These are phyloP conservation scores for Saprolegnia parasitica DNA, from an alignment of 352 stramenopile species.

Conservation along the genomic window DNA sequence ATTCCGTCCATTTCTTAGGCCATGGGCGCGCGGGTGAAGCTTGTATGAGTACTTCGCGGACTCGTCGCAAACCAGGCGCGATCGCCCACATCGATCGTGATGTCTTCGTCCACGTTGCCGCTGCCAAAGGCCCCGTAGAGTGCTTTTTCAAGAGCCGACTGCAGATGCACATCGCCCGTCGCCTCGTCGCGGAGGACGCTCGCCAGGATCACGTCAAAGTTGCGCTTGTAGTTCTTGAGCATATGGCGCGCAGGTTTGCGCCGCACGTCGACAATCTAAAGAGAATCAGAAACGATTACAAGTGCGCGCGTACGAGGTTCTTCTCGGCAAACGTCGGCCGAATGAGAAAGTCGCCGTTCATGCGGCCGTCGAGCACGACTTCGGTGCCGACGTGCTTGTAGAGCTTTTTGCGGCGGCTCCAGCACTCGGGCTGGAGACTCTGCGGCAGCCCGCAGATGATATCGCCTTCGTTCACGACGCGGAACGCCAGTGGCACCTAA, in stretches of 20 bases:
- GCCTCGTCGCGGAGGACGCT: conserved; percentile 15
- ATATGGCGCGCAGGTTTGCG: conserved; percentile 21
- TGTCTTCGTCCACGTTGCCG: not conserved
- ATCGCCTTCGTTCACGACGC: conserved; percentile 33
- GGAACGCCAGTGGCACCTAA: conserved; percentile 25
- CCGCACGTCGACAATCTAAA: conserved; percentile 25
- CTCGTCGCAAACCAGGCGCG: not conserved
- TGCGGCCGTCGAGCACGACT: conserved; percentile 31
- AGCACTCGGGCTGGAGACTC: conserved; percentile 16
- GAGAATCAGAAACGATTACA: not conserved
- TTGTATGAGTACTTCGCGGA: not conserved
- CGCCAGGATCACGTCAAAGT: conserved; percentile 19
- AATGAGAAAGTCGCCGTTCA: conserved; percentile 34
- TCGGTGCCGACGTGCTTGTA: conserved; percentile 34
- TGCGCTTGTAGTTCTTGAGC: conserved; percentile 20
- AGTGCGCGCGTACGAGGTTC: conserved; percentile 9
- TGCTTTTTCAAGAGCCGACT: conserved; percentile 16
- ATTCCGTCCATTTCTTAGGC: no score
- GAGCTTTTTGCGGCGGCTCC: conserved; percentile 25
- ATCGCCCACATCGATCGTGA: not conserved
- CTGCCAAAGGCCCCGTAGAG: conserved; percentile 16
- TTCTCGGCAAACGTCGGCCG: conserved; percentile 34
- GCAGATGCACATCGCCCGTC: conserved; percentile 15
- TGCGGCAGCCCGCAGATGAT: conserved; percentile 29
- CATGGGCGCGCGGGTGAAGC: not conserved